phyloP scores from a whole-genome alignment of 2,329 filamentous ascomycete genomes.

The Ceratocystiopsis brevicomis region DNA sequence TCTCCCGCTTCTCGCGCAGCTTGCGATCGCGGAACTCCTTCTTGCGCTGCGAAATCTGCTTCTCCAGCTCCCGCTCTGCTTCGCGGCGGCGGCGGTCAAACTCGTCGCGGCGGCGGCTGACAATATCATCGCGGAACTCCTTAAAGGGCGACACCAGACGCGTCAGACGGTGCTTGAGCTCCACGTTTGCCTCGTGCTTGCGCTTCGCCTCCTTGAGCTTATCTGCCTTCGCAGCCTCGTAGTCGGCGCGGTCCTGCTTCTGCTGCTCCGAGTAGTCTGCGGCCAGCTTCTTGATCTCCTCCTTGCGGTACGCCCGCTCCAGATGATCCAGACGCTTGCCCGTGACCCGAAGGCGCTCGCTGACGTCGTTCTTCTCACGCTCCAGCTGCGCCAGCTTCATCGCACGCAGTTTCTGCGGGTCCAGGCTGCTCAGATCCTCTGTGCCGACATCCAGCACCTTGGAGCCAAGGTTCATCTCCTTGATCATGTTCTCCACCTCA shows the following conservation, averaged over 20 bases:
- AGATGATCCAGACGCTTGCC: constrained; percentile 93
- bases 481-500: constrained; percentile 82
- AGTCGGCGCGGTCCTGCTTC: constrained; percentile 57
- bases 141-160: constrained; percentile 75
- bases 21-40: constrained; percentile 75
- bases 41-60: constrained; percentile 71
- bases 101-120: constrained; percentile 76
- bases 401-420: constrained; percentile 75
- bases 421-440: constrained; percentile 67
- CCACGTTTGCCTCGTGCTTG: constrained; percentile 83
- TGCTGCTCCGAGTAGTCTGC: constrained; percentile 74
- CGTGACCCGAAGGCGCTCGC: constrained; percentile 75
- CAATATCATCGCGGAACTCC: constrained; percentile 61
- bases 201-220: constrained; percentile 62
- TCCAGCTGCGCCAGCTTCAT: constrained; percentile 93
- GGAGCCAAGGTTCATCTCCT: constrained; percentile 74
- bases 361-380: constrained; percentile 93
- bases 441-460: constrained; percentile 60
- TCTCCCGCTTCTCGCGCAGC: constrained; percentile 65
- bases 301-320: constrained; percentile 88
- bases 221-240: constrained; percentile 60
- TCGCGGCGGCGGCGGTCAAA: constrained; percentile 87
- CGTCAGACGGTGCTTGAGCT: constrained; percentile 80
- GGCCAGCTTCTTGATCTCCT: constrained; percentile 80
- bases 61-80: constrained; percentile 83